Conservation (phyloP, 2,329 filamentous ascomycete species). For the Colletotrichum ledebouriae region DNA sequence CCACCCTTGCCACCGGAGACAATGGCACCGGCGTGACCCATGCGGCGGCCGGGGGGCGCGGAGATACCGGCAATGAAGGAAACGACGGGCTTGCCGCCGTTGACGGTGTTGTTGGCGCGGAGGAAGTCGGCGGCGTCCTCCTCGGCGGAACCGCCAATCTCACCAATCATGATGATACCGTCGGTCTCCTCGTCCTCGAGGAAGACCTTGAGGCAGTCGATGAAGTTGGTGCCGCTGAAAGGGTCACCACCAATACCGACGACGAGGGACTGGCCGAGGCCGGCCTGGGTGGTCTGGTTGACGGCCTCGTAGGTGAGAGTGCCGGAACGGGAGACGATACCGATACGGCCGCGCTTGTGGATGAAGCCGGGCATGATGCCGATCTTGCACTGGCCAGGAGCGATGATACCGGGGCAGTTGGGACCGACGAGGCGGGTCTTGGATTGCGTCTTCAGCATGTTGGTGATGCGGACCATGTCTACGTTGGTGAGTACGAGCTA, state of each 20-base stretch:
- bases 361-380: constrained; percentile 99
- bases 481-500: constrained; percentile 28
- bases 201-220: constrained; percentile 98
- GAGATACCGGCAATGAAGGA: constrained; percentile 99
- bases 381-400: constrained; percentile 97
- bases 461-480: constrained; percentile 99
- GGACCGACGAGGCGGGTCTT: constrained; percentile 97
- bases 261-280: constrained; percentile 97
- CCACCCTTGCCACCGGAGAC: constrained; percentile 98
- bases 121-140: constrained; percentile 98
- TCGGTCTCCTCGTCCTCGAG: constrained; percentile 95
- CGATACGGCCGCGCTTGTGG: constrained; percentile 98
- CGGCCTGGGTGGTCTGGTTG: constrained; percentile 98
- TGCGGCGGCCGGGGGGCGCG: constrained; percentile 93
- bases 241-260: constrained; percentile 98
- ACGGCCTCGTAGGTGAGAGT: constrained; percentile 99
- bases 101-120: constrained; percentile 88
- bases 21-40: constrained; percentile 99
- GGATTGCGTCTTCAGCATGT: constrained; percentile 96
- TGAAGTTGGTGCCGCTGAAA: constrained; percentile 99
- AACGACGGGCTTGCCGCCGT: constrained; percentile 91
- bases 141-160: constrained; percentile 97
- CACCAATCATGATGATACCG: constrained; percentile 99
- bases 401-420: constrained; percentile 99
- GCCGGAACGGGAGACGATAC: constrained; percentile 97